phyloP scores from a whole-genome alignment of 2,329 filamentous ascomycete species.

The Cyclaneusma minus region DNA sequence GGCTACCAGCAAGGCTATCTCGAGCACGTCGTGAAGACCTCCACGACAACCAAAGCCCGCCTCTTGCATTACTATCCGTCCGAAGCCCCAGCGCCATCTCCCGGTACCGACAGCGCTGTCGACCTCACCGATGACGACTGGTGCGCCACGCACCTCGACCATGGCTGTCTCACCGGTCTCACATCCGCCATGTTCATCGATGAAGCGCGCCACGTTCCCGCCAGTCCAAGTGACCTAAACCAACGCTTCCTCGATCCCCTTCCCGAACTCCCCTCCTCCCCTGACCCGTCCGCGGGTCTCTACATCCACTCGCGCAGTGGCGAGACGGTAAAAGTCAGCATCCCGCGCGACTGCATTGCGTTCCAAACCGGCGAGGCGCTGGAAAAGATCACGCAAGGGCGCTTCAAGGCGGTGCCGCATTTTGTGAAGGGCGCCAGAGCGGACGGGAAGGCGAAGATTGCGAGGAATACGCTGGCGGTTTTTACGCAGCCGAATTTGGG shows the following conservation, averaged over 20 bases:
- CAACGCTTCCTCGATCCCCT: slow-evolving; percentile 30
- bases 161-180: slow-evolving; percentile 84
- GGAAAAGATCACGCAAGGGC: slow-evolving; percentile 78
- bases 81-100: slow-evolving; percentile 20
- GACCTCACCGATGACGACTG: slow-evolving; percentile 61
- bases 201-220: slow-evolving; percentile 35
- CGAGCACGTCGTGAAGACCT: slow-evolving; percentile 72
- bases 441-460: slow-evolving; percentile 36
- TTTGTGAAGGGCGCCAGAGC: slow-evolving; percentile 66
- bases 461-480: slow-evolving; percentile 80
- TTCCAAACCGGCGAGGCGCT: slow-evolving; percentile 94
- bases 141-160: slow-evolving; percentile 84
- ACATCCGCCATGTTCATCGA: slow-evolving; percentile 96
- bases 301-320: slow-evolving; percentile 84
- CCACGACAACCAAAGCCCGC: slow-evolving; percentile 78
- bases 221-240: slow-evolving; percentile 16
- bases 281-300: slow-evolving; percentile 74
- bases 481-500: slow-evolving; percentile 93
- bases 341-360: slow-evolving; percentile 79
- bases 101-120: slow-evolving; percentile 19
- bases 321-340: slow-evolving; percentile 75
- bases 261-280: slow-evolving; percentile 57
- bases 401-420: slow-evolving; percentile 89
- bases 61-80: slow-evolving; percentile 85
- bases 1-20: slow-evolving; percentile 68